Evolutionary conservation across 345 rosid species (phyloP).

Genomic region (Melaleuca quinquenervia): DNA sequence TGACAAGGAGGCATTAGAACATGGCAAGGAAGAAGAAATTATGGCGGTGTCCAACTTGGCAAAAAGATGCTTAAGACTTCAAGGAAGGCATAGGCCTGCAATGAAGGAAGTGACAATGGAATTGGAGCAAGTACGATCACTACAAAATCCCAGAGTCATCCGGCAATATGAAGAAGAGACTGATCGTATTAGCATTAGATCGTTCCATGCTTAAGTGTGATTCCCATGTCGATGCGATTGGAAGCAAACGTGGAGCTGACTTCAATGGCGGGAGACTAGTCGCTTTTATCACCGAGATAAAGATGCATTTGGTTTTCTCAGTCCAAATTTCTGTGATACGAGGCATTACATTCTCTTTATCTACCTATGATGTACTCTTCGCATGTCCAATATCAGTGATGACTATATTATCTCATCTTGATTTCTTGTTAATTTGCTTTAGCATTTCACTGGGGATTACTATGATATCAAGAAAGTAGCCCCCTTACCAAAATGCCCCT

Average conservation of each 20-base stretch:
- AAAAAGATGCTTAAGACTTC: background rate
- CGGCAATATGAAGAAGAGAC: background rate
- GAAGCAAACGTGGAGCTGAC: background rate
- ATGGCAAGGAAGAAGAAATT: background rate
- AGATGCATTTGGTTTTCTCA: background rate
- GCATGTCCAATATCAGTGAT: too few species aligned
- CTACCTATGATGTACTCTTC: too few species aligned
- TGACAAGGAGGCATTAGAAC: background rate
- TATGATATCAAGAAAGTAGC: background rate
- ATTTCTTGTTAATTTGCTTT: background rate
- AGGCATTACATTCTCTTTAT: too few species aligned
- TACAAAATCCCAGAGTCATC: background rate
- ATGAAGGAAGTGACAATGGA: background rate
- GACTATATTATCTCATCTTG: background rate
- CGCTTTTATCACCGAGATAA: background rate
- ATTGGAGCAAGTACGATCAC: background rate
- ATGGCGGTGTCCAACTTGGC: background rate
- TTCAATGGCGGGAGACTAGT: background rate
- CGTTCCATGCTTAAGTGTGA: background rate
- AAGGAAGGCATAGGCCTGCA: background rate
- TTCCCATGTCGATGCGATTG: background rate
- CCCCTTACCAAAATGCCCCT: too few species aligned
- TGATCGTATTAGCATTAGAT: background rate
- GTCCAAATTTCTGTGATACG: too few species aligned
- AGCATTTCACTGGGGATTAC: background rate